Conservation (phyloP, 306 rosid species). For the Vicia villosa region DNA sequence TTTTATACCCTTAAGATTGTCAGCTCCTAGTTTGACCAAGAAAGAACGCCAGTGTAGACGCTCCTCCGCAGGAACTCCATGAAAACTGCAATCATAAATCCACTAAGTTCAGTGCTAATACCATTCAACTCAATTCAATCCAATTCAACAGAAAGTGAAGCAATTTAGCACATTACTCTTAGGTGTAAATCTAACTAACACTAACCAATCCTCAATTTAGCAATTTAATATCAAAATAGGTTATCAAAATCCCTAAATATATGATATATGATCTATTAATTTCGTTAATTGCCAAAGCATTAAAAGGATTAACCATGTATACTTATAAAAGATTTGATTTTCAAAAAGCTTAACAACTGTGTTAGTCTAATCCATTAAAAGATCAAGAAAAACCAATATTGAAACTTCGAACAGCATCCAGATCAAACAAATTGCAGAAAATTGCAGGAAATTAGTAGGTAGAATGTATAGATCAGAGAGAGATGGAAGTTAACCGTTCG, state of each 20-base stretch:
- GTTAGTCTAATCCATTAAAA: not conserved
- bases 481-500: constrained; percentile 42
- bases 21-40: constrained; percentile 91
- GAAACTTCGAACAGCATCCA: not conserved
- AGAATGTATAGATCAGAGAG: constrained; percentile 4
- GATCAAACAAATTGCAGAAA: not conserved
- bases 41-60: constrained; percentile 95
- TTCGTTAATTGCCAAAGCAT: constrained; percentile 6
- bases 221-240: constrained; percentile 4
- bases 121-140: not conserved
- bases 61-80: constrained; percentile 96
- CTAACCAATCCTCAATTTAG: not conserved
- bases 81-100: constrained; percentile 58
- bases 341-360: no score
- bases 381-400: not conserved
- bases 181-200: not conserved
- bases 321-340: no score
- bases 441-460: not conserved
- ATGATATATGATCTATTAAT: constrained; percentile 10
- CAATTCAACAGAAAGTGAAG: not conserved
- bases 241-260: not conserved
- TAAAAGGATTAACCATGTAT: not conserved
- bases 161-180: not conserved
- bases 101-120: constrained; percentile 4
- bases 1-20: constrained; percentile 85